These are phyloP conservation scores for Arthrocladium fulminans DNA, from an alignment of 2,329 filamentous ascomycete genomes.

Conservation along the genomic window DNA sequence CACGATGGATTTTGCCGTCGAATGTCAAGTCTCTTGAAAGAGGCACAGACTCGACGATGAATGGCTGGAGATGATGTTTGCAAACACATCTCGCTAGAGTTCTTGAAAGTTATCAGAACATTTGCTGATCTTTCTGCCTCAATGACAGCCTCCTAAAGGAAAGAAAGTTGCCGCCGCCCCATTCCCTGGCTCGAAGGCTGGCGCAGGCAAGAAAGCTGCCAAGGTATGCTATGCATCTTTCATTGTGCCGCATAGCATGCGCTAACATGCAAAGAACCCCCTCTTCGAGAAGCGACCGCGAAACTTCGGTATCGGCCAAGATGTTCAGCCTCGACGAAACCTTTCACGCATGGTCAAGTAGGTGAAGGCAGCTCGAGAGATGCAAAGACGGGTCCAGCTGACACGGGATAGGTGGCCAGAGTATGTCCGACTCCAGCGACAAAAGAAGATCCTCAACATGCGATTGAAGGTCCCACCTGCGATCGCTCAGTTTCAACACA, in stretches of 20 bases:
- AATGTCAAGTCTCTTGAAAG: constrained; percentile 6
- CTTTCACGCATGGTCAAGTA: constrained; percentile 90
- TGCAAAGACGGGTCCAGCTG: neutral
- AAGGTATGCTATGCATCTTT: constrained; percentile 62
- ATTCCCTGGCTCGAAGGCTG: constrained; percentile 89
- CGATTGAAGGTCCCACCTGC: constrained; percentile 97
- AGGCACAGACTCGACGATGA: constrained; percentile 18
- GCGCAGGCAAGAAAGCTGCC: constrained; percentile 76
- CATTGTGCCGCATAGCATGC: constrained; percentile 6
- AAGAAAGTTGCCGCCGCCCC: constrained; percentile 98
- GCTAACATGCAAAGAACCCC: constrained; percentile 63
- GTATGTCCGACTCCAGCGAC: constrained; percentile 96
- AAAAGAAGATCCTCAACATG: constrained; percentile 92
- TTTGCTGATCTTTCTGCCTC: constrained; percentile 99
- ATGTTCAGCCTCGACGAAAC: constrained; percentile 95
- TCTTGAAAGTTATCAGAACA: constrained; percentile 59
- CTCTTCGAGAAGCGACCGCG: constrained; percentile 95
- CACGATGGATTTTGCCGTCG: neutral
- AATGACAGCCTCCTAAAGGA: constrained; percentile 99
- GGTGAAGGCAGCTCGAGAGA: neutral
- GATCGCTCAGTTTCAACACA: constrained; percentile 95
- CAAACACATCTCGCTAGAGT: constrained; percentile 70
- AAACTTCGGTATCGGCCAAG: constrained; percentile 98
- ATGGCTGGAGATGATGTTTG: constrained; percentile 45
- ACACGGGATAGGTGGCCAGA: constrained; percentile 61